phyloP scores from a whole-genome alignment of 2,329 filamentous ascomycete genomes.

The Coleophoma eucalyptorum region DNA sequence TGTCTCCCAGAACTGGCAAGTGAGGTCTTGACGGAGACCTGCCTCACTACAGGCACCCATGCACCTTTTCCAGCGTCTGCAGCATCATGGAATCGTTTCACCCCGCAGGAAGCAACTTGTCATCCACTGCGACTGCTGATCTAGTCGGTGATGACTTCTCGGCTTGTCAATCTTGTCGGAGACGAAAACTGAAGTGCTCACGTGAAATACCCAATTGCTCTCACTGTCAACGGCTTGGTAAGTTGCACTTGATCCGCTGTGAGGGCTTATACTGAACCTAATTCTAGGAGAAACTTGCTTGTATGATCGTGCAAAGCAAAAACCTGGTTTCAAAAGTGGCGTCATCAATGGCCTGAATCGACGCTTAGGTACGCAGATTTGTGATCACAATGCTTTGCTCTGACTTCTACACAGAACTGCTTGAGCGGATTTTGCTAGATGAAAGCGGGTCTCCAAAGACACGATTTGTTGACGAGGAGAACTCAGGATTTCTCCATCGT shows the following conservation, averaged over 20 bases:
- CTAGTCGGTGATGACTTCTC: slow-evolving; percentile 4
- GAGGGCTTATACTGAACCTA: background rate
- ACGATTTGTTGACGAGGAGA: background rate
- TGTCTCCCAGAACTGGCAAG: no score
- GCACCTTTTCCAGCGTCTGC: no score
- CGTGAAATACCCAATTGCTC: slow-evolving; percentile 28
- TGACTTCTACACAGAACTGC: slow-evolving; percentile 1
- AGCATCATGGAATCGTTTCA: no score
- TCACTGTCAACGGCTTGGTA: slow-evolving; percentile 27
- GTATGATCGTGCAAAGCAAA: slow-evolving; percentile 26
- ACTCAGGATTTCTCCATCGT: background rate
- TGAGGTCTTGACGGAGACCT: no score
- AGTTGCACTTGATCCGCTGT: background rate
- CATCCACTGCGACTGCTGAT: no score
- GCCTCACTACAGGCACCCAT: no score
- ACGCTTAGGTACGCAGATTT: slow-evolving; percentile 23
- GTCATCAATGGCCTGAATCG: slow-evolving; percentile 32
- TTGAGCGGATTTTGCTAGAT: slow-evolving; percentile 8
- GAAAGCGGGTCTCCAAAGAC: slow-evolving; percentile 12
- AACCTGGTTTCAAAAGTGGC: slow-evolving; percentile 33
- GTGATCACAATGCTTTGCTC: background rate
- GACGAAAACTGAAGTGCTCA: slow-evolving; percentile 31
- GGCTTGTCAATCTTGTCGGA: slow-evolving; percentile 30
- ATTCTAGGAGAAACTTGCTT: slow-evolving; percentile 19
- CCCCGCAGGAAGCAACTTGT: no score